Percentiles rank a stretch among this genome's conserved stretches.
Conservation (phyloP, 352 stramenopile genomes). For the Globisporangium spinosum region DNA sequence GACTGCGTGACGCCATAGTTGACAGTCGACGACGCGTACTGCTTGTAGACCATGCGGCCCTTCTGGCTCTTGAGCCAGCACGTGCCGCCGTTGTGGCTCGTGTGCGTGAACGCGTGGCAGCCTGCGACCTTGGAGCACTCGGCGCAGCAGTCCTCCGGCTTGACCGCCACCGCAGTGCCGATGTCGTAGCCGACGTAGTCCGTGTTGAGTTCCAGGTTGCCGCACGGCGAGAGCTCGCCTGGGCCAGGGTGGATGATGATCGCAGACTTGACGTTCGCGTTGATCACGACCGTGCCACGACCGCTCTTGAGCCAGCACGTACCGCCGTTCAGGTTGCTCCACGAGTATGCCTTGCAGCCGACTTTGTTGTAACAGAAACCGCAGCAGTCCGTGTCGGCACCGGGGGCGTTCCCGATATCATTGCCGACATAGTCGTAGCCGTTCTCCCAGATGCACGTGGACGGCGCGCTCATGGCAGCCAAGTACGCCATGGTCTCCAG, state of each 20-base stretch:
- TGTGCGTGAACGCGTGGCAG: background rate
- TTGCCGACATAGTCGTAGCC: slow-evolving; percentile 39
- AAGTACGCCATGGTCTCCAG: slow-evolving; percentile 4
- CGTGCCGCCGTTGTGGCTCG: slow-evolving; percentile 36
- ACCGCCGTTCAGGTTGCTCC: slow-evolving; percentile 36
- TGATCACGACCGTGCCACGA: slow-evolving; percentile 22
- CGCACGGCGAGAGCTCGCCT: background rate
- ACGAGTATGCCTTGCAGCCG: slow-evolving; percentile 43
- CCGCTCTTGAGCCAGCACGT: slow-evolving; percentile 62
- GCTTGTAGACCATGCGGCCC: slow-evolving; percentile 10
- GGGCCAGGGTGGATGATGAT: slow-evolving; percentile 2
- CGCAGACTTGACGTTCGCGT: slow-evolving; percentile 22
- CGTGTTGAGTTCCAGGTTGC: background rate
- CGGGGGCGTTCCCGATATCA: slow-evolving; percentile 23
- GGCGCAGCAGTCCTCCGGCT: background rate
- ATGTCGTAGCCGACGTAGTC: background rate
- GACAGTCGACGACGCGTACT: slow-evolving; percentile 19
- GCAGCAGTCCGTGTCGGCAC: slow-evolving; percentile 24
- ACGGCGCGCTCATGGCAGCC: background rate
- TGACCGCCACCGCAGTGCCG: background rate
- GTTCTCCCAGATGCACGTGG: slow-evolving; percentile 22
- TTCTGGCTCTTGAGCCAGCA: slow-evolving; percentile 49
- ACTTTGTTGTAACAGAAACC: slow-evolving; percentile 16
- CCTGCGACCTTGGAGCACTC: background rate
- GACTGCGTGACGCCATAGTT: no score